Evolutionary conservation across 2,329 filamentous ascomycete species (phyloP).

Genomic region (Tricladium varicosporioides): DNA sequence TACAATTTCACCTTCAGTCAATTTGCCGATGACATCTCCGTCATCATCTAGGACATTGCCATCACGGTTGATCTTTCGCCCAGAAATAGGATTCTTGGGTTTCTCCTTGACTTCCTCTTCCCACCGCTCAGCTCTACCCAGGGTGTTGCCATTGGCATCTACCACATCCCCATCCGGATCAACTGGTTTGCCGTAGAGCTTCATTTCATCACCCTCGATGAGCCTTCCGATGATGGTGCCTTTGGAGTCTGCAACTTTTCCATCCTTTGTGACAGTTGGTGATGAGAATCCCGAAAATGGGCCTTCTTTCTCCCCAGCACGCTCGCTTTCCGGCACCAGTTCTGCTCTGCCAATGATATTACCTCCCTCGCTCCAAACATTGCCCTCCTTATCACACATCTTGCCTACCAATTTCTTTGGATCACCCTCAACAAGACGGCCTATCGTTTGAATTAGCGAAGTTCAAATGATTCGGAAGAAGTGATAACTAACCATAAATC

Average conservation of each 20-base stretch:
- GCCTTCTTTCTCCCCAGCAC: constrained; percentile 61
- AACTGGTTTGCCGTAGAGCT: constrained; percentile 69
- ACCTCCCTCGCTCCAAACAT: constrained; percentile 71
- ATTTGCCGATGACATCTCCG: constrained; percentile 61
- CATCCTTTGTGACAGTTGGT: constrained; percentile 66
- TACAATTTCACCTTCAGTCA: constrained; percentile 63
- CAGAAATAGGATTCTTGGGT: constrained; percentile 50
- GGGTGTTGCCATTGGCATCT: constrained; percentile 66
- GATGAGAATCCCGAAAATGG: constrained; percentile 66
- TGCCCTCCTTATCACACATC: constrained; percentile 61
- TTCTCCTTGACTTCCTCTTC: constrained; percentile 53
- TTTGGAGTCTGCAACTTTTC: constrained; percentile 62
- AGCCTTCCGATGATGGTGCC: constrained; percentile 74
- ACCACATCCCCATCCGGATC: constrained; percentile 82
- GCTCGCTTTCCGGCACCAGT: constrained; percentile 65
- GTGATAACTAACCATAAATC: constrained; percentile 48
- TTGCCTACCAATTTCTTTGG: constrained; percentile 61
- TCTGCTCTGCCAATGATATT: constrained; percentile 68
- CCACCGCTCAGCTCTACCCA: constrained; percentile 60
- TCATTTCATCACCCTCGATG: constrained; percentile 67
- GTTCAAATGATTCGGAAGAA: too few relatives aligned
- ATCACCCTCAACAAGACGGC: constrained; percentile 64
- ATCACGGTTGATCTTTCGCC: constrained; percentile 55
- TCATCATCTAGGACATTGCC: constrained; percentile 58
- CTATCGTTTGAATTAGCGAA: too few relatives aligned